Conservation (phyloP, 2,329 filamentous ascomycete genomes). For the Penicillium decumbens region DNA sequence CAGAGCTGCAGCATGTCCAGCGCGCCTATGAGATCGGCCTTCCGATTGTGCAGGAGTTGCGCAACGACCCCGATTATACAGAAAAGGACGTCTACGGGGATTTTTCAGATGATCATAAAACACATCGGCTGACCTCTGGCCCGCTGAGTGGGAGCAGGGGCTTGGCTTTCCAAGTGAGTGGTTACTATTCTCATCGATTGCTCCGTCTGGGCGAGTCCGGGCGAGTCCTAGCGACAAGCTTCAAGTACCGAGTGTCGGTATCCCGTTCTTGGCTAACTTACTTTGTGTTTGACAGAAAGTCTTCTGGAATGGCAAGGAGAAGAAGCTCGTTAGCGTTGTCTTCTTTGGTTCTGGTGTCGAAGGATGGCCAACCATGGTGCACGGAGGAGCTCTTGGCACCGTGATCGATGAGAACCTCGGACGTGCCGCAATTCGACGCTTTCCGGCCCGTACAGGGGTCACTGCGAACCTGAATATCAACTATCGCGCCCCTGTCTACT, state of each 20-base stretch:
- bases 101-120: slow-evolving; percentile 34
- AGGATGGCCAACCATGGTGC: slow-evolving; percentile 68
- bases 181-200: slow-evolving; percentile 4
- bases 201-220: not conserved
- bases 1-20: slow-evolving; percentile 28
- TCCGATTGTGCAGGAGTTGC: slow-evolving; percentile 37
- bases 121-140: slow-evolving; percentile 37
- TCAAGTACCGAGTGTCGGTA: slow-evolving; percentile 19
- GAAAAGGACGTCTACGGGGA: slow-evolving; percentile 39
- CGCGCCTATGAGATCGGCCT: slow-evolving; percentile 31
- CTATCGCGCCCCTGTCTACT: slow-evolving; percentile 59
- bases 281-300: slow-evolving; percentile 49
- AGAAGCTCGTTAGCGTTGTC: slow-evolving; percentile 59
- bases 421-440: slow-evolving; percentile 53
- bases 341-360: slow-evolving; percentile 61
- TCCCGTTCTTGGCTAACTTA: slow-evolving; percentile 15
- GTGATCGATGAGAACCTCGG: slow-evolving; percentile 65
- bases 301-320: slow-evolving; percentile 58
- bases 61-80: slow-evolving; percentile 37
- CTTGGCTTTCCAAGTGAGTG: slow-evolving; percentile 39
- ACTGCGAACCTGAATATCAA: slow-evolving; percentile 56
- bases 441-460: slow-evolving; percentile 50
- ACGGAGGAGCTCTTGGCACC: slow-evolving; percentile 67
- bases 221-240: slow-evolving; percentile 6
- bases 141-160: slow-evolving; percentile 39